A percentile compares a stretch with the other conserved stretches of the same genome.
These are phyloP conservation scores for Thuidium tamariscinum DNA, from an alignment of 225 moss, liverwort and hornwort species.

Conservation along the genomic window DNA sequence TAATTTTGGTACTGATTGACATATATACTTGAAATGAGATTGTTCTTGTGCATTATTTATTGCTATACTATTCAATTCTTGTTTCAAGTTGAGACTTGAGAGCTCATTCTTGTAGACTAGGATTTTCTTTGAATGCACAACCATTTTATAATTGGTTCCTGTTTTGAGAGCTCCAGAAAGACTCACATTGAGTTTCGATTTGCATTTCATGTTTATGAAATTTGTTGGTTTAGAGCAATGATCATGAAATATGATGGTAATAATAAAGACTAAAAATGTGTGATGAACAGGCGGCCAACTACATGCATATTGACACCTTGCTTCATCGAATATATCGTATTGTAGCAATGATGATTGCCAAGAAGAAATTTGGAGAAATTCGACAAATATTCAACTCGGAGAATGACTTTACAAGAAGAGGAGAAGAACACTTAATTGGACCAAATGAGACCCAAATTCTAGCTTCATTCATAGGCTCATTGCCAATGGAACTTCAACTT, in stretches of 20 bases:
- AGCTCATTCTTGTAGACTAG: not conserved
- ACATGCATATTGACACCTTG: conserved; percentile 8
- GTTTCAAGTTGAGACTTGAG: not conserved
- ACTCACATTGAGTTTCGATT: not conserved
- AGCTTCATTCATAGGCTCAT: not conserved
- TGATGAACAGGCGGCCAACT: not conserved
- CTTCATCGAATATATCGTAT: not conserved
- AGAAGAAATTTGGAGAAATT: not conserved
- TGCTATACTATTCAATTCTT: not conserved
- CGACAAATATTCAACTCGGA: not conserved
- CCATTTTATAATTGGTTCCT: too few species aligned
- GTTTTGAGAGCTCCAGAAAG: too few species aligned
- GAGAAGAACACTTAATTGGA: not conserved
- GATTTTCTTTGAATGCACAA: not conserved
- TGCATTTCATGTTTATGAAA: too few species aligned
- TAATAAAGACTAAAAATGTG: not conserved
- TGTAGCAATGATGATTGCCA: not conserved
- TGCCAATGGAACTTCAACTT: not conserved
- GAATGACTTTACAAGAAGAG: not conserved
- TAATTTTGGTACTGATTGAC: too few species aligned
- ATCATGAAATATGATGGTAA: too few species aligned
- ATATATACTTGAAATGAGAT: too few species aligned
- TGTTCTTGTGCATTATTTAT: not conserved
- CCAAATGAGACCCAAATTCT: not conserved
- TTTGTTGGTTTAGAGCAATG: not conserved